A percentile compares a stretch with the other conserved stretches of the same genome.
Conservation (phyloP, 1,139 yeast genomes). For the Candida sp. region DNA sequence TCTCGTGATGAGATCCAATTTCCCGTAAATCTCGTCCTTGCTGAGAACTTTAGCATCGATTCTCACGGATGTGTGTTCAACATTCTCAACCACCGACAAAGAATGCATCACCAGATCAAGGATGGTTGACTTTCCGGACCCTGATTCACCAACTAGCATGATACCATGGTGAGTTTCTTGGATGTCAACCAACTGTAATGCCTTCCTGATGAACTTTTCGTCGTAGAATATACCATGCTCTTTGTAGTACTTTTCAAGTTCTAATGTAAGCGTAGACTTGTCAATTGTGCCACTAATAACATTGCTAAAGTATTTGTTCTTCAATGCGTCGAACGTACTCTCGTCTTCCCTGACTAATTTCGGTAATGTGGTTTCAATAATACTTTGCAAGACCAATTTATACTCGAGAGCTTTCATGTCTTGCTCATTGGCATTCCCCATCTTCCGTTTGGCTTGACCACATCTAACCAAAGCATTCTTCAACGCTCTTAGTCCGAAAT, state of each 20-base stretch:
- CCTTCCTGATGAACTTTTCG: slow-evolving; percentile 56
- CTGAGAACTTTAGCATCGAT: slow-evolving; percentile 80
- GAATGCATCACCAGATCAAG: slow-evolving; percentile 56
- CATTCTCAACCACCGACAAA: slow-evolving; percentile 34
- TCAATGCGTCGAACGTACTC: slow-evolving; percentile 33
- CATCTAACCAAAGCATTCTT: slow-evolving; percentile 68
- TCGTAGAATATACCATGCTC: slow-evolving; percentile 27
- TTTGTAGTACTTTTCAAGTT: slow-evolving; percentile 17
- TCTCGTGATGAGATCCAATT: slow-evolving; percentile 72
- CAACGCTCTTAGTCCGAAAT: slow-evolving; percentile 86
- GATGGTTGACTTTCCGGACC: slow-evolving; percentile 71
- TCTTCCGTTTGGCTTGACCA: slow-evolving; percentile 49
- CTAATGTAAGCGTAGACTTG: slow-evolving; percentile 19
- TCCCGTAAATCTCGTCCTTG: slow-evolving; percentile 74
- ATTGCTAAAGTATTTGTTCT: slow-evolving; percentile 27
- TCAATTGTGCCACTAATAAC: slow-evolving; percentile 17
- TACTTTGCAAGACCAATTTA: slow-evolving; percentile 53
- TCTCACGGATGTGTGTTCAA: slow-evolving; percentile 44
- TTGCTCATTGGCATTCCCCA: not conserved
- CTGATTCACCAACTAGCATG: slow-evolving; percentile 80
- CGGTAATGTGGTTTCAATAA: slow-evolving; percentile 67
- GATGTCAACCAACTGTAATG: slow-evolving; percentile 64
- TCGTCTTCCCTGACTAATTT: slow-evolving; percentile 62
- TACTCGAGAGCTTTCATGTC: slow-evolving; percentile 30
- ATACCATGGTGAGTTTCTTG: slow-evolving; percentile 78